Evolutionary conservation across 306 rosid species (phyloP).

Genomic region (Abrus pulchellus): DNA sequence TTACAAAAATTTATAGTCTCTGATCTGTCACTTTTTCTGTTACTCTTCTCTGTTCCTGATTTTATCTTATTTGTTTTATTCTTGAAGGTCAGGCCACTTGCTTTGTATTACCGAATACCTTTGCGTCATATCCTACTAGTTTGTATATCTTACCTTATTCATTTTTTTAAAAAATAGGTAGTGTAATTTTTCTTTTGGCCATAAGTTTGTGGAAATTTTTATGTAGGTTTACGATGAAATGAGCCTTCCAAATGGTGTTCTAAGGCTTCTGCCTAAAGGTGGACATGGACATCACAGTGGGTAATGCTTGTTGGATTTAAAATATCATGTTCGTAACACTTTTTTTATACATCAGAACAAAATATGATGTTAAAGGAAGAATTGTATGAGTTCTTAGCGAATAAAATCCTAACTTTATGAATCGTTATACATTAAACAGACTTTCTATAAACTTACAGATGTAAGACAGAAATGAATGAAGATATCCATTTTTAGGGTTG

Average conservation of each 20-base stretch:
- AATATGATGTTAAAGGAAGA: constrained; percentile 19
- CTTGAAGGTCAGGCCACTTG: constrained; percentile 91
- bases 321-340: not conserved
- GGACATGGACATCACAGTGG: constrained; percentile 99
- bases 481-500: not conserved
- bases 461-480: not conserved
- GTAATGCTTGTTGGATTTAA: constrained; percentile 59
- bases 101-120: constrained; percentile 88
- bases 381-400: not conserved
- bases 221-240: constrained; percentile 87
- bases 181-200: constrained; percentile 17
- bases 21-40: not conserved
- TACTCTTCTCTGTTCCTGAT: constrained; percentile 28
- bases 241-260: constrained; percentile 94
- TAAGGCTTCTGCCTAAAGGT: constrained; percentile 84
- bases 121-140: constrained; percentile 89
- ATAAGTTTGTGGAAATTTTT: constrained; percentile 34
- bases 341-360: constrained; percentile 8
- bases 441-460: constrained; percentile 4
- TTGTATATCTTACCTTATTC: constrained; percentile 38
- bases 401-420: not conserved
- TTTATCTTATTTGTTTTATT: constrained; percentile 38
- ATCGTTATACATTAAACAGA: constrained; percentile 9
- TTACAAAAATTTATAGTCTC: not conserved
- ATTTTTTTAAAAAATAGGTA: not conserved